Base-by-base conservation (phyloP, 805 yeast genomes). In the Lipomyces sp. region DNA sequence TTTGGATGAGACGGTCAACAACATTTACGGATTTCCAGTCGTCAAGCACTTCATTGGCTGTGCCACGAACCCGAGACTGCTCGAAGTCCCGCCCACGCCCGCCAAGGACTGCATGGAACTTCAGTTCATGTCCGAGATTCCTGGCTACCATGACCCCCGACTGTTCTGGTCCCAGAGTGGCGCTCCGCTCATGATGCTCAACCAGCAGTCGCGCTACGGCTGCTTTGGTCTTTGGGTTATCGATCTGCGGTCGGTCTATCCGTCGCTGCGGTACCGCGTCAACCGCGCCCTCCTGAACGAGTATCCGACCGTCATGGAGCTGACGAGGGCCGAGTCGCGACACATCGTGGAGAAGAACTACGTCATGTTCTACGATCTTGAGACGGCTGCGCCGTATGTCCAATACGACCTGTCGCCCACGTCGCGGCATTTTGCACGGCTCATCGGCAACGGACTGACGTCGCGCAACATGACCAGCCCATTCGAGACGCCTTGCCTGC, bases 121-220 rank as follows among this genome's bases (percentile, higher is more conserved):
- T 7, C 51, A 50, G 22, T 51, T 39, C 35, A 51, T 54, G 55
- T 33, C 57, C 3, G 48, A 47, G 21, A 49, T 51, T n/a, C 58
- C 58, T 10, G 58, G 58, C 10, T 54, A 28, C 34, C 58, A 54
- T 31, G 58, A 54, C 29, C 58, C 58, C 1, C 49, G 58, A 3
- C 31, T 54, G 5, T 54, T 54, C 29, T 54, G 58, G 58, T 54
- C 58, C 5, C 43, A 32, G 14, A 37, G 35, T n/a, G 58, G 58
- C n/a, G 58, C 58, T 1, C 58, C 58, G 32, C 39, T 54, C n/a
- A 54, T 54, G 58, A 43, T 54, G 22, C 21, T 54, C 37, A 54
- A 54, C 43, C 58, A 54, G 40, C 58, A 54, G 23, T 51, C 57
- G 21, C 46, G 58, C 13, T 54, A 54, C 43, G 58, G 58, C 10